These are phyloP conservation scores for Solanum microdontum DNA, from an alignment of 257 asterid species.

Conservation along the genomic window DNA sequence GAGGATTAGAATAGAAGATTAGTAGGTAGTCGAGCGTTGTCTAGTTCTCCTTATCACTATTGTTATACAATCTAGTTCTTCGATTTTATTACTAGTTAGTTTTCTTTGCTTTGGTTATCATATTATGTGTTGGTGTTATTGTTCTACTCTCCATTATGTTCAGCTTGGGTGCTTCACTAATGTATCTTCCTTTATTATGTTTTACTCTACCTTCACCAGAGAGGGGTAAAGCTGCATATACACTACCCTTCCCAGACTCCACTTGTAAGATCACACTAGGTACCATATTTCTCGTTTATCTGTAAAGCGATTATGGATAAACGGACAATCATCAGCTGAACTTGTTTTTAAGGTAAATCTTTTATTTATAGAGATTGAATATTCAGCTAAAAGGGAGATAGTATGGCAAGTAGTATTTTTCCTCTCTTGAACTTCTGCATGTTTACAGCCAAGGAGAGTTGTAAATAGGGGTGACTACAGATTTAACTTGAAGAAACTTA, in stretches of 20 bases:
- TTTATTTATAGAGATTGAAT: not conserved
- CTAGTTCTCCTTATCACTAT: too few species aligned
- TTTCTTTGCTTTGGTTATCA: not conserved
- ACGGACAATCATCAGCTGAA: too few species aligned
- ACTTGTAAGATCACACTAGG: not conserved
- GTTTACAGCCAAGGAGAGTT: constrained; percentile 77
- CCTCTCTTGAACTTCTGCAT: not conserved
- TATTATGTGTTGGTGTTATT: not conserved
- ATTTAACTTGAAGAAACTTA: constrained; percentile 48
- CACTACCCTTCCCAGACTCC: not conserved
- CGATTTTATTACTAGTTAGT: too few species aligned
- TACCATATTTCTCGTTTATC: not conserved
- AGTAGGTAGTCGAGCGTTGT: not conserved
- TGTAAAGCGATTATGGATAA: too few species aligned
- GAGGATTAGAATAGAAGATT: not conserved
- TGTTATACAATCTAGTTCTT: too few species aligned
- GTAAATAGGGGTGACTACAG: constrained; percentile 61
- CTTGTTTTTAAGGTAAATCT: too few species aligned
- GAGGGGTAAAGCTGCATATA: not conserved
- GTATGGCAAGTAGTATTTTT: not conserved
- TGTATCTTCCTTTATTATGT: not conserved
- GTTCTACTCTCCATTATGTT: not conserved
- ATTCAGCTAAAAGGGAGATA: not conserved
- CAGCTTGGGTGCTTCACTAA: not conserved
- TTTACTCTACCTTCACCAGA: not conserved